Evolutionary conservation across 2,329 filamentous ascomycete species (phyloP), one percentile per base, ranked within the genome.

Genomic region (Arachnopeziza araneosa): DNA sequence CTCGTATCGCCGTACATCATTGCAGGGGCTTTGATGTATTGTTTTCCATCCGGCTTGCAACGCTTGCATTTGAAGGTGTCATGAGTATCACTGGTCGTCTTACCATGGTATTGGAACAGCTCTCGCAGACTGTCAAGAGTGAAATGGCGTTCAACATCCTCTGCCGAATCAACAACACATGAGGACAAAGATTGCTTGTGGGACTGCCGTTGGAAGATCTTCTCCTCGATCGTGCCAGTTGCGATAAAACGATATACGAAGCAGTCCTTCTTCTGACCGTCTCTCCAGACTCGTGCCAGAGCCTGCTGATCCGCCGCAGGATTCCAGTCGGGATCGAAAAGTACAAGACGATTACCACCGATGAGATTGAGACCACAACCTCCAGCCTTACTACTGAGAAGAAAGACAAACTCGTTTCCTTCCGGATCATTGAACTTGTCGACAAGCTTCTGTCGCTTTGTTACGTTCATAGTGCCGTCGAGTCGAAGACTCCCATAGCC

Each of bases 161-260:
- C 93, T 1, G 91, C 93, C 2, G 90, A 93, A 75, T 99, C 95
- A 8, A 99, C 95, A 4, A 99, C 95, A 68, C 93, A 97, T 0
- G 91, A 96, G 0, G 93, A 98, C 1, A 99, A 80, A 8, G 91
- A 96, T 75, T 99, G 95, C 76, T 99, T 99, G 79, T 99, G 96
- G 0, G 91, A 96, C 72, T 99, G 95, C 10, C 96, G 88, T 75
- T 99, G 95, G 78, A 99, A 99, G 67, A 99, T 97, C 78, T 99
- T 99, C 75, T 99, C 95, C 72, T 99, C 95, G 63, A 99, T 99
- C 0, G 93, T 97, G 3, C 95, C 95, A 0, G 96, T 98, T 0
- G 93, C 90, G 69, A 99, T 99, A 77, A 99, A 99, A n/a, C 95
- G 90, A 75, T 99, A 99, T 19, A 99, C 95, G 69, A 99, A 99